Conservation (phyloP, 768 basidiomycete species). For the Russula emetica region DNA sequence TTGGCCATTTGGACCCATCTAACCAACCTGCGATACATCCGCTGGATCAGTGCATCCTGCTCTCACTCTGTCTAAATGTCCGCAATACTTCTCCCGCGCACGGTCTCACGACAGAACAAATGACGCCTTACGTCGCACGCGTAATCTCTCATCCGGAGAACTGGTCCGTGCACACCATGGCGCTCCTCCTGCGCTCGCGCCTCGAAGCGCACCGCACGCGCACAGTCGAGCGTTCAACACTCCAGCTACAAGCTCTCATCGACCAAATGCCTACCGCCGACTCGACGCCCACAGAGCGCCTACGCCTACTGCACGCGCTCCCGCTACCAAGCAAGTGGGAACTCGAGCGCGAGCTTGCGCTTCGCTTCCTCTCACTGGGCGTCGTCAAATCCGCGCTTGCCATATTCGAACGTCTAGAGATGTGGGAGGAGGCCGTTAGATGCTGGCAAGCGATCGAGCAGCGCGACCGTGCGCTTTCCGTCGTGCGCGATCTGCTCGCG, state of each 20-base stretch:
- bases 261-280: slow-evolving; percentile 95
- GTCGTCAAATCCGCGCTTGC: slow-evolving; percentile 87
- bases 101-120: slow-evolving; percentile 88
- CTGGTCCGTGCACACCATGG: slow-evolving; percentile 97
- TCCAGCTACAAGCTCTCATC: slow-evolving; percentile 92
- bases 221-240: slow-evolving; percentile 86
- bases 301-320: slow-evolving; percentile 76
- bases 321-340: slow-evolving; percentile 90
- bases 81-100: slow-evolving; percentile 85
- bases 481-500: slow-evolving; percentile 82
- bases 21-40: slow-evolving; percentile 86
- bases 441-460: slow-evolving; percentile 83
- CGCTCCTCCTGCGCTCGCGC: slow-evolving; percentile 86
- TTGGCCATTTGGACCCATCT: slow-evolving; percentile 74
- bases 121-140: slow-evolving; percentile 86
- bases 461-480: slow-evolving; percentile 67
- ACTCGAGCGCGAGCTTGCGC: slow-evolving; percentile 85
- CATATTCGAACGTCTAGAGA: slow-evolving; percentile 90
- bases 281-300: slow-evolving; percentile 65
- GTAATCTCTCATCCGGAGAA: slow-evolving; percentile 87
- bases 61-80: slow-evolving; percentile 85
- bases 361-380: slow-evolving; percentile 77
- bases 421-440: slow-evolving; percentile 96
- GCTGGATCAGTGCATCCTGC: slow-evolving; percentile 88
- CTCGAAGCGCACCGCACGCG: slow-evolving; percentile 85